Evolutionary conservation across 441 rosid genomes (phyloP), one percentile per base, ranked within the genome.

Genomic region (Flueggea neowawraea): DNA sequence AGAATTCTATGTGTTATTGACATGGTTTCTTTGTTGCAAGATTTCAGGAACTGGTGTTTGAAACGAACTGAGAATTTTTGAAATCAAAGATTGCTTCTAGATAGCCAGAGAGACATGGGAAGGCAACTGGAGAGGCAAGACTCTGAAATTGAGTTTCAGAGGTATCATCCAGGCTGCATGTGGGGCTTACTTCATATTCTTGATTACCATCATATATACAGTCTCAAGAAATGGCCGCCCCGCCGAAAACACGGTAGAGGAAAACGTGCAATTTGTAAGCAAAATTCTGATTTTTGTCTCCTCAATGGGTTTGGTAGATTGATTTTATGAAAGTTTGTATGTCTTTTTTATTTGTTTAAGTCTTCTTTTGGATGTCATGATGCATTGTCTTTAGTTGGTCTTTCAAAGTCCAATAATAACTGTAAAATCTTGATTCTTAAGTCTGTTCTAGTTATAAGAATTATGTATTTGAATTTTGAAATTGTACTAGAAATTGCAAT

Each of bases 141-240:
- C 17, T 70, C 85, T 17, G 78, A 61, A 57, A 53, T 70, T 62
- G 69, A 54, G 60, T 55, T 78, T 31, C 79, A 73, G 60, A 67
- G 70, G 31, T 58, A 75, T 55, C 82, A 76, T 66, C 78, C 81
- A 17, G 70, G 96, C 10, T 81, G 91, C 73, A 67, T 83, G 69
- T 69, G 82, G 80, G 85, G 76, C 52, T 72, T 86, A 62, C 63
- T 86, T 69, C 86, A 84, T 66, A 69, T 81, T 57, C 83, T 90
- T 63, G 80, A 84, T 56, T 69, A 83, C 54, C 78, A 80, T 56
- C 80, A 75, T 16, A 70, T 92, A 88, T 71, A 61, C 48, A 48
- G 60, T 61, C 45, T 56, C 54, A 84, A 73, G 66, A 83, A 55
- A 68, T 63, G 54, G 39, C 62, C 68, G 62, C 65, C 61, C 0